phyloP scores from a whole-genome alignment of 2,329 filamentous ascomycete species.

The Alternaria postmessia region DNA sequence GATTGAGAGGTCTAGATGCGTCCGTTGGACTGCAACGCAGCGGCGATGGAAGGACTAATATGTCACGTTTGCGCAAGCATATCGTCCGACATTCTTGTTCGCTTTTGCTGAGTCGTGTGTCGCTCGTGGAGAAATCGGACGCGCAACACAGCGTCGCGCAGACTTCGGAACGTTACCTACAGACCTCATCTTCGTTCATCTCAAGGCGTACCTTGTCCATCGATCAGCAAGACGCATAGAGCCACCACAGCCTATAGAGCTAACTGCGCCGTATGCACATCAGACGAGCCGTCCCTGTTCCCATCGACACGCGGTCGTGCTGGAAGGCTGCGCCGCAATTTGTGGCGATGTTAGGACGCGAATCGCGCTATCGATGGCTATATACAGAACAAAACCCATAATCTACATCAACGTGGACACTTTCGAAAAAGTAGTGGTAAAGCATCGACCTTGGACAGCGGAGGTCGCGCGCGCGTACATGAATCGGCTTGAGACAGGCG shows the following conservation, averaged over 20 bases:
- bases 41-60: not conserved
- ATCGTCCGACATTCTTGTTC: not conserved
- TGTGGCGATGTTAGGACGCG: not conserved
- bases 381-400: not conserved
- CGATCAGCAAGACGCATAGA: not conserved
- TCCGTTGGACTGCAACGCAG: not conserved
- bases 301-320: not conserved
- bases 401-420: not conserved
- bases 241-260: conserved; percentile 9
- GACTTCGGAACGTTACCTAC: not conserved
- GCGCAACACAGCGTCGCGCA: not conserved
- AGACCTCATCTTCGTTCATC: not conserved
- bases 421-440: not conserved
- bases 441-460: not conserved
- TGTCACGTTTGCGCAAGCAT: not conserved
- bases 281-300: conserved; percentile 1
- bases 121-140: not conserved
- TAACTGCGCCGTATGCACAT: conserved; percentile 15
- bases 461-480: not conserved
- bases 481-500: not conserved
- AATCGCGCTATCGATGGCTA: not conserved
- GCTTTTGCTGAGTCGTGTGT: not conserved
- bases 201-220: not conserved
- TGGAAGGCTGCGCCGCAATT: conserved; percentile 10
- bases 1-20: conserved; percentile 5